These are phyloP conservation scores for Centaurea solstitialis DNA, from an alignment of 129 eudicot species.

Conservation along the genomic window DNA sequence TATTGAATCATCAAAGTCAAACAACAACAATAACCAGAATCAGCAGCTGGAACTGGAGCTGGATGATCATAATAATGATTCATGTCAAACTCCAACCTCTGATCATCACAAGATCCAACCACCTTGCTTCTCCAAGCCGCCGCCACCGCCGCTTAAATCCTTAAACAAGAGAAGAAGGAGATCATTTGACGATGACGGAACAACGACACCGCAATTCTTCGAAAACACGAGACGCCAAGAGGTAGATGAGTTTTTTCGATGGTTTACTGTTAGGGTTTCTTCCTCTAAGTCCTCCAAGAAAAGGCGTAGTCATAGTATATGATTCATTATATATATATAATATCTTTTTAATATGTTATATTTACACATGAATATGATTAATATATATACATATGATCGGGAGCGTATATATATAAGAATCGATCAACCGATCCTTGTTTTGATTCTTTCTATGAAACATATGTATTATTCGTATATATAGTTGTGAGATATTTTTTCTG, in stretches of 20 bases:
- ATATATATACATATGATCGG: neutral
- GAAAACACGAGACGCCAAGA: conserved; percentile 31
- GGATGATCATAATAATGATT: neutral
- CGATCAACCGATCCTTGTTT: neutral
- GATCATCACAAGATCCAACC: conserved; percentile 35
- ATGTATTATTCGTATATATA: neutral
- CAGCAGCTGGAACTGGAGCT: too few relatives aligned
- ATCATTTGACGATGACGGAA: neutral
- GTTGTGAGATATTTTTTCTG: neutral
- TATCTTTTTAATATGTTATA: neutral
- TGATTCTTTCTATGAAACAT: neutral
- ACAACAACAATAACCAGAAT: conserved; percentile 3
- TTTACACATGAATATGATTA: neutral
- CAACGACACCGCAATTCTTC: conserved; percentile 16
- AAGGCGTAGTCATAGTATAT: conserved; percentile 37
- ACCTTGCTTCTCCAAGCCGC: conserved; percentile 1
- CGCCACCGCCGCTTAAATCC: conserved; percentile 22
- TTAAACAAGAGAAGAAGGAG: conserved; percentile 22
- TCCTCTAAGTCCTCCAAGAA: conserved; percentile 27
- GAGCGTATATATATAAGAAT: neutral
- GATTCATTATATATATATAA: neutral
- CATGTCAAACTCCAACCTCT: conserved; percentile 31
- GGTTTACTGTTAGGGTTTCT: conserved; percentile 29
- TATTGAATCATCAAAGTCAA: conserved; percentile 21
- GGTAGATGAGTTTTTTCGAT: conserved; percentile 31